Base-by-base conservation (phyloP, 2,329 filamentous ascomycete genomes). In the Colletotrichum sp. region DNA sequence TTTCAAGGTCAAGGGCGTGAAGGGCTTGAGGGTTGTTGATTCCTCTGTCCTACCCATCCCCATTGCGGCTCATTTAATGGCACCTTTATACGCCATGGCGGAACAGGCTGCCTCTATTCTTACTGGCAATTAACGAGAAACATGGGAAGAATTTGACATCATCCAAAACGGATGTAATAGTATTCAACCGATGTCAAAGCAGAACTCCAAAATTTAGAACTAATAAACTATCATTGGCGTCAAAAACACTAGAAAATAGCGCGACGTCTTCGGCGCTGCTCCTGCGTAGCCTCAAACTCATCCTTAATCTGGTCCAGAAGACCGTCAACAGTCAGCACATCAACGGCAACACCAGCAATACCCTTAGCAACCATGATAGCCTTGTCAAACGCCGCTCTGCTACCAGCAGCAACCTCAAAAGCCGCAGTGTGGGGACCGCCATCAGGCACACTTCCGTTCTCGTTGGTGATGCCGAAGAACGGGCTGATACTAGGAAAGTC, bases 31-130 rank as follows among this genome's bases (percentile, higher is more conserved):
- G 13, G 80, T 87, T 11, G 83, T 85, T 0, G 85, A 87, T 77
- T 83, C 84, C 6, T 72, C 70, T 12, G 70, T 72, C 19, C 8
- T 86, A 81, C 15, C 81, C 84, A 22, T 81, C 84, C 49, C 84
- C 83, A 6, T 80, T 13, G 90, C 90, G 6, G 87, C 86, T 4
- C 91, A 89, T 79, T 86, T 88, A 34, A 85, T 87, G 8, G 80
- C 89, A 2, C 86, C 90, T 1, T 87, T 88, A 1, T 91, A 90
- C 79, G 90, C 92, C 80, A 83, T 91, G 36, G 87, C 87, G 11
- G 90, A 92, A 83, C 92, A 92, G 83, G 90, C 91, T 3, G 89
- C 90, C 5, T 90, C 91, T 80, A 88, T 88, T 25, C 92, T 92
- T 9, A 62, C 63, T 12, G 63, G 61, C 7, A 65, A n/a, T n/a